Evolutionary conservation across 208 protist species (phyloP), one percentile per base, ranked within the genome.

Genomic region (Endotrypanum monterogeii): DNA sequence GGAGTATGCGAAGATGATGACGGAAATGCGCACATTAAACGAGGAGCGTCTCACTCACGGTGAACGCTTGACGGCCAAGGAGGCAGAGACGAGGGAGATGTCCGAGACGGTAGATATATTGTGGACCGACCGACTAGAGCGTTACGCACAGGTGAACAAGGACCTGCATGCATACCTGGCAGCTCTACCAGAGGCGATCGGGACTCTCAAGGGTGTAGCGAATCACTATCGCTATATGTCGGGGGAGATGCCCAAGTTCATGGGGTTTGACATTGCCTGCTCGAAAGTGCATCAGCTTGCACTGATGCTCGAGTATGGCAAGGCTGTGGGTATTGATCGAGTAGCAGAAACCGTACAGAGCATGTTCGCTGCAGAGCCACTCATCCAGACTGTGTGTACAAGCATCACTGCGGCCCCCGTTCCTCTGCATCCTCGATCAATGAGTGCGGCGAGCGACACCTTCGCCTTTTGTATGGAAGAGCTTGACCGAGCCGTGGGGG

Each of bases 221-320:
- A 93, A 88, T 62, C 92, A 94, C 82, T 96, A 94, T 70, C 80
- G 82, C 44, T 94, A 94, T 86, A 94, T 96, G 90, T 66, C 71
- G 0, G 82, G 80, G 41, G 85, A 94, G 77, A 90, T 94, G 88
- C 83, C 82, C 0, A 84, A 87, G 73, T 96, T 94, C 68, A 67
- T 92, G 48, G 80, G 79, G 37, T 96, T 95, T 67, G 92, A 96
- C 70, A 83, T 96, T 9, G 85, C 90, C 1, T 93, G 88, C 68
- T 83, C 78, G 23, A 94, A 94, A 71, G 79, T 96, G 55, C 92
- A 96, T 80, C 89, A 89, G 65, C 83, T 94, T 20, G 73, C 85
- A 1, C 70, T 96, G 51, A 73, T 94, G 63, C 84, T 94, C 35
- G 77, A 92, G 55, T 79, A 92, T 61, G 87, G 79, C 25, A 66